Conservation (phyloP, 352 stramenopile species). For the Globisporangium paroecandrum region DNA sequence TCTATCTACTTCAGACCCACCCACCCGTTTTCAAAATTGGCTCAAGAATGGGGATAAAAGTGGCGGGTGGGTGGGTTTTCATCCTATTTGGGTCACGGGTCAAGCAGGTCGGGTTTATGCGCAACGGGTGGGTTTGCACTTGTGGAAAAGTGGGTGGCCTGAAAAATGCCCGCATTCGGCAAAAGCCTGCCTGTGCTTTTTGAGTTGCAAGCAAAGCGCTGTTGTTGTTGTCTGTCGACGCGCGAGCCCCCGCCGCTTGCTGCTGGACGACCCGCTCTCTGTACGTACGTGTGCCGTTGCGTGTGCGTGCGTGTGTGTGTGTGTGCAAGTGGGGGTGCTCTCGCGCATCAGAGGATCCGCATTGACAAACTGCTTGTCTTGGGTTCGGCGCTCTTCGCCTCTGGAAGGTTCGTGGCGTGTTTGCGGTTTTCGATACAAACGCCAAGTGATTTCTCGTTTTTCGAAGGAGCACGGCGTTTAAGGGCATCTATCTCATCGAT, state of each 20-base stretch:
- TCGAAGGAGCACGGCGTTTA: neutral
- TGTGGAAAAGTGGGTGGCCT: too few relatives aligned
- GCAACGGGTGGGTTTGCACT: too few relatives aligned
- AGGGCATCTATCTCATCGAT: neutral
- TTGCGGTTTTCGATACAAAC: slow-evolving; percentile 17
- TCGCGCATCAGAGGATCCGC: neutral
- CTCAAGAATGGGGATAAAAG: too few relatives aligned
- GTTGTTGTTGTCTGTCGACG: neutral
- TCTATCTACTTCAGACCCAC: too few relatives aligned
- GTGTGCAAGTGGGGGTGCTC: neutral
- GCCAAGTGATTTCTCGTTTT: slow-evolving; percentile 9
- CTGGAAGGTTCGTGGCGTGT: neutral
- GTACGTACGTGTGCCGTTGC: neutral
- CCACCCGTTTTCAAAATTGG: too few relatives aligned
- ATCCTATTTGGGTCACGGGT: too few relatives aligned
- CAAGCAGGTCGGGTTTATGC: too few relatives aligned
- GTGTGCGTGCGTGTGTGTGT: neutral
- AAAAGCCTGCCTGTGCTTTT: neutral
- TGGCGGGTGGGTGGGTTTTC: too few relatives aligned
- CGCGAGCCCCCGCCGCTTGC: neutral
- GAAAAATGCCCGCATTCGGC: neutral
- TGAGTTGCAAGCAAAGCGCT: neutral
- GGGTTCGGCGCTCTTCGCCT: neutral
- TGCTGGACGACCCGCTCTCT: neutral
- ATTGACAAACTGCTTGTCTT: slow-evolving; percentile 3